These are phyloP conservation scores for Wickerhamomyces hampshirensis DNA, from an alignment of 805 yeast species.

Conservation along the genomic window DNA sequence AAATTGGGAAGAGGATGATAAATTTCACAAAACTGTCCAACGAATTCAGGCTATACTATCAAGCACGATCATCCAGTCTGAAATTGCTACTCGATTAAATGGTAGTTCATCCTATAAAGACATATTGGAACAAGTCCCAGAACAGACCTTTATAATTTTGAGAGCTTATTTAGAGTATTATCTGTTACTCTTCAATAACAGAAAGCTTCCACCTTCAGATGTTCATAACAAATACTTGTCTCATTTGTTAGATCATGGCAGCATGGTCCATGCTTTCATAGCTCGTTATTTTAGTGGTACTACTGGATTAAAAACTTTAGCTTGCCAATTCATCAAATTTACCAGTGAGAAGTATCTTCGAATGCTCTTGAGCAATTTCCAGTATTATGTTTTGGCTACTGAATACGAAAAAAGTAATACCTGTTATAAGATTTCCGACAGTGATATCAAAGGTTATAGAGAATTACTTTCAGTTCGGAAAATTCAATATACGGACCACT, in stretches of 20 bases:
- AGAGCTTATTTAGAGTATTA: slow-evolving; percentile 23
- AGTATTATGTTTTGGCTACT: no score
- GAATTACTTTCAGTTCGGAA: no score
- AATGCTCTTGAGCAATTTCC: no score
- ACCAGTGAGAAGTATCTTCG: slow-evolving; percentile 7
- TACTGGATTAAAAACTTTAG: slow-evolving; percentile 3
- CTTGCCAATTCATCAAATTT: slow-evolving; percentile 4
- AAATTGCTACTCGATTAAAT: slow-evolving; percentile 52
- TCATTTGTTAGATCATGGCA: background rate
- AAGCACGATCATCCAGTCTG: slow-evolving; percentile 52
- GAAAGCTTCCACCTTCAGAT: slow-evolving; percentile 1
- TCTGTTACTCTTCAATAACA: slow-evolving; percentile 3
- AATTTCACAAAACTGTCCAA: slow-evolving; percentile 2
- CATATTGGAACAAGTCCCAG: slow-evolving; percentile 30
- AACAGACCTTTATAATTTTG: slow-evolving; percentile 35
- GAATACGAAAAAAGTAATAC: no score
- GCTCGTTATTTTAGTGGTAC: slow-evolving; percentile 5
- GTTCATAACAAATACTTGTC: background rate
- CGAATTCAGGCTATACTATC: slow-evolving; percentile 27
- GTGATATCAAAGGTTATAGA: no score
- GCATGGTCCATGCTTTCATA: slow-evolving; percentile 9
- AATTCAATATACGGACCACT: no score
- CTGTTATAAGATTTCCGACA: no score
- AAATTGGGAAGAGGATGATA: background rate
- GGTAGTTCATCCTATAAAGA: slow-evolving; percentile 27